Evolutionary conservation across 1,284 basidiomycete species (phyloP).

Genomic region (Apiotrichum mycotoxinovorans): DNA sequence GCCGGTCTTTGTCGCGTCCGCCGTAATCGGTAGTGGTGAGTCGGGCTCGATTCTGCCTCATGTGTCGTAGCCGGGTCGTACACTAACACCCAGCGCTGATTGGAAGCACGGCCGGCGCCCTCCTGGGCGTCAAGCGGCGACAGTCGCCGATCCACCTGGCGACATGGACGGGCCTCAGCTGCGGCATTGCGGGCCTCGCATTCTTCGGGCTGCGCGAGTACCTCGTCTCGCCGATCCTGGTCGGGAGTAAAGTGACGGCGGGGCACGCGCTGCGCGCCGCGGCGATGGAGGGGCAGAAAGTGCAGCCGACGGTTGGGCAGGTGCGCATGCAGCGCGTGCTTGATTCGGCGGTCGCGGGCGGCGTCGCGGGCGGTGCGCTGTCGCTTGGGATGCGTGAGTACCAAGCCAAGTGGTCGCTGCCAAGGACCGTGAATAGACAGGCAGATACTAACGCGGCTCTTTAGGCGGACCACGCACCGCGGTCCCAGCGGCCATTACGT

Average conservation of each 20-base stretch:
- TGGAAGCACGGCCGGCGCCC: slow-evolving; percentile 36
- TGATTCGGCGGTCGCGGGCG: slow-evolving; percentile 40
- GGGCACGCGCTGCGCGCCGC: slow-evolving; percentile 23
- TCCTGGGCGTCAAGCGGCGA: slow-evolving; percentile 30
- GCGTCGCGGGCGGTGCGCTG: slow-evolving; percentile 30
- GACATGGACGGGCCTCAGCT: slow-evolving; percentile 40
- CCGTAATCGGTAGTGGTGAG: slow-evolving; percentile 9
- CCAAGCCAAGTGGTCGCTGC: no score
- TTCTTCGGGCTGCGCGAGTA: slow-evolving; percentile 48
- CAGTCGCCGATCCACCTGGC: slow-evolving; percentile 33
- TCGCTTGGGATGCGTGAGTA: slow-evolving; percentile 26
- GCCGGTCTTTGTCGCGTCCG: slow-evolving; percentile 21
- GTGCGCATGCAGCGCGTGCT: slow-evolving; percentile 35
- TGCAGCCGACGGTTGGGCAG: slow-evolving; percentile 16
- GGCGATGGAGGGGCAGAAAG: neutral
- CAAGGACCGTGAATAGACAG: no score
- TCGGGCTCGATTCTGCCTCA: neutral
- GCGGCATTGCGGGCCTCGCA: slow-evolving; percentile 33
- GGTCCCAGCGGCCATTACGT: slow-evolving; percentile 34
- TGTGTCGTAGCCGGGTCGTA: neutral
- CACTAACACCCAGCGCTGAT: slow-evolving; percentile 18
- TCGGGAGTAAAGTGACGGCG: slow-evolving; percentile 21
- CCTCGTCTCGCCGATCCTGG: slow-evolving; percentile 41
- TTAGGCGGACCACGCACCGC: slow-evolving; percentile 35
- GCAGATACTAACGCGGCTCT: no score